phyloP scores from a whole-genome alignment of 805 yeast species.

The Ogataea salicorniae region DNA sequence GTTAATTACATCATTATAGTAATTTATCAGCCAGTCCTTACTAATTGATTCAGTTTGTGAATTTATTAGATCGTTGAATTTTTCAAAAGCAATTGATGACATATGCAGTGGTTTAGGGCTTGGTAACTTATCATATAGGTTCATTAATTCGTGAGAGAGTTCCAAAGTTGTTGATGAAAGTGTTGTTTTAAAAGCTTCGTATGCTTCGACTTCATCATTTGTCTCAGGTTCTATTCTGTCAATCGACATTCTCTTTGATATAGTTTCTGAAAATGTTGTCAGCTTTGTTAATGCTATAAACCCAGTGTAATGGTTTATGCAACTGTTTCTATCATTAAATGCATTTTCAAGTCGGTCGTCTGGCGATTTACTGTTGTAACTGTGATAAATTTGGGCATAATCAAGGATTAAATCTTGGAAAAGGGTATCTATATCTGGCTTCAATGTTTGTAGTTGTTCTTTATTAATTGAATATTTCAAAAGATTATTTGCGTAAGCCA shows the following conservation, averaged over 20 bases:
- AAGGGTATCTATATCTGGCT: too few relatives aligned
- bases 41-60: background rate
- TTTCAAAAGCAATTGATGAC: background rate
- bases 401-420: too few relatives aligned
- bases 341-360: background rate
- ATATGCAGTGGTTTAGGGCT: background rate
- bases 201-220: background rate
- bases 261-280: background rate
- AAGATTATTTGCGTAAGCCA: too few relatives aligned
- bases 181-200: too few relatives aligned
- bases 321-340: background rate
- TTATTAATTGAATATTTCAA: too few relatives aligned
- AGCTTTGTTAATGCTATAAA: background rate
- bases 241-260: background rate
- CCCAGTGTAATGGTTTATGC: background rate
- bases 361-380: too few relatives aligned
- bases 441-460: too few relatives aligned
- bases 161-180: too few relatives aligned
- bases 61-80: background rate
- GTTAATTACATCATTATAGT: constrained; percentile 5
- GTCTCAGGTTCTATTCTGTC: background rate
- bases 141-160: background rate
- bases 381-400: too few relatives aligned
- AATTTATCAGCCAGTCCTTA: constrained; percentile 4
- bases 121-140: background rate